Conservation (phyloP, 805 yeast genomes). For the Candida morakotiae region DNA sequence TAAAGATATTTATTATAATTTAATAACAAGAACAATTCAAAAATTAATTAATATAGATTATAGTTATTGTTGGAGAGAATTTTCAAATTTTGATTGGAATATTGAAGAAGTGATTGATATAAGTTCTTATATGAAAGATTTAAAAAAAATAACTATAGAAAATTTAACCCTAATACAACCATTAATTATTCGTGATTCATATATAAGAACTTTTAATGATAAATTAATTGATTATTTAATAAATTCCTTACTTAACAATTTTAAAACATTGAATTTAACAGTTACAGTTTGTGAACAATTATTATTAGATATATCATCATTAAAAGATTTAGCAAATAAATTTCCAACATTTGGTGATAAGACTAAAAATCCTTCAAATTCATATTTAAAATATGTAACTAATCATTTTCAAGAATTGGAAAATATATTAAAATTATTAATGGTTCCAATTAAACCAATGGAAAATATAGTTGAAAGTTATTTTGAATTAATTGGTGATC, state of each 20-base stretch:
- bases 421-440: slow-evolving; percentile 61
- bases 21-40: slow-evolving; percentile 56
- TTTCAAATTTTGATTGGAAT: slow-evolving; percentile 72
- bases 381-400: slow-evolving; percentile 41
- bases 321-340: slow-evolving; percentile 51
- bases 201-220: slow-evolving; percentile 70
- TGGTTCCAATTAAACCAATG: slow-evolving; percentile 59
- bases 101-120: slow-evolving; percentile 64
- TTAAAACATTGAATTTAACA: slow-evolving; percentile 57
- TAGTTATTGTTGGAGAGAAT: slow-evolving; percentile 77
- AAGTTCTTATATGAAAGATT: slow-evolving; percentile 63
- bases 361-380: slow-evolving; percentile 20
- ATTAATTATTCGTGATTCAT: slow-evolving; percentile 63
- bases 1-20: slow-evolving; percentile 51
- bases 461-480: slow-evolving; percentile 62
- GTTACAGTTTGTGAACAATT: slow-evolving; percentile 76
- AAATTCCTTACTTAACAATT: slow-evolving; percentile 50
- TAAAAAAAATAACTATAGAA: slow-evolving; percentile 44
- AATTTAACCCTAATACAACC: slow-evolving; percentile 45
- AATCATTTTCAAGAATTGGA: slow-evolving; percentile 46
- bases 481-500: slow-evolving; percentile 63
- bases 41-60: slow-evolving; percentile 55
- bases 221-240: slow-evolving; percentile 65
- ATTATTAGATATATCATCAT: slow-evolving; percentile 61
- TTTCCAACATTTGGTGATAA: slow-evolving; percentile 41